phyloP scores from a whole-genome alignment of 1,284 basidiomycete species.

The Phylloporus gajari region DNA sequence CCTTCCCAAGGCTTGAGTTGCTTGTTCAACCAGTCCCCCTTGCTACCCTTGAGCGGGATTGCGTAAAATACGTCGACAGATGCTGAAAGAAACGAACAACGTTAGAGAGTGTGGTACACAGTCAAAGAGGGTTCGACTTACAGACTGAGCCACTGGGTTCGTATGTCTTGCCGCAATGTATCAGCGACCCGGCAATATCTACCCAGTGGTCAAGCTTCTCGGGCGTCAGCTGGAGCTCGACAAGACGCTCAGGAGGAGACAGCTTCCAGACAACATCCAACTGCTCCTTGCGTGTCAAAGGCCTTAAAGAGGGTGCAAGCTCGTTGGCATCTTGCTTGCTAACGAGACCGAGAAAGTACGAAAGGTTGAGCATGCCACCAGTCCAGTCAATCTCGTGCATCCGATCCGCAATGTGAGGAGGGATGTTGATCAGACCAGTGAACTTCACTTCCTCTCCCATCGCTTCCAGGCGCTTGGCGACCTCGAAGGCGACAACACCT shows the following conservation, averaged over 20 bases:
- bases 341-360: slow-evolving; percentile 44
- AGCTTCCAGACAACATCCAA: slow-evolving; percentile 40
- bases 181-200: slow-evolving; percentile 42
- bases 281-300: slow-evolving; percentile 37
- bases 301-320: slow-evolving; percentile 33
- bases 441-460: slow-evolving; percentile 52
- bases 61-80: slow-evolving; percentile 27
- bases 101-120: background rate
- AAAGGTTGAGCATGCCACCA: slow-evolving; percentile 51
- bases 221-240: slow-evolving; percentile 44
- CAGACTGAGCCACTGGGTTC: slow-evolving; percentile 37
- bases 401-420: slow-evolving; percentile 54
- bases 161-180: slow-evolving; percentile 44
- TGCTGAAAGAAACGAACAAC: slow-evolving; percentile 16
- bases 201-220: slow-evolving; percentile 45
- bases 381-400: slow-evolving; percentile 56
- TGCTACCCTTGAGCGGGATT: no score
- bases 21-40: no score
- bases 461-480: slow-evolving; percentile 53
- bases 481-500: slow-evolving; percentile 59
- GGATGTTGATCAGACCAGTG: slow-evolving; percentile 55
- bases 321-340: slow-evolving; percentile 36
- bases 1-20: no score
- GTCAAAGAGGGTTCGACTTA: slow-evolving; percentile 22
- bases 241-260: slow-evolving; percentile 44